Evolutionary conservation across 352 stramenopile species (phyloP), one percentile per base, ranked within the genome.

Genomic region (Globisporangium cederbergense): DNA sequence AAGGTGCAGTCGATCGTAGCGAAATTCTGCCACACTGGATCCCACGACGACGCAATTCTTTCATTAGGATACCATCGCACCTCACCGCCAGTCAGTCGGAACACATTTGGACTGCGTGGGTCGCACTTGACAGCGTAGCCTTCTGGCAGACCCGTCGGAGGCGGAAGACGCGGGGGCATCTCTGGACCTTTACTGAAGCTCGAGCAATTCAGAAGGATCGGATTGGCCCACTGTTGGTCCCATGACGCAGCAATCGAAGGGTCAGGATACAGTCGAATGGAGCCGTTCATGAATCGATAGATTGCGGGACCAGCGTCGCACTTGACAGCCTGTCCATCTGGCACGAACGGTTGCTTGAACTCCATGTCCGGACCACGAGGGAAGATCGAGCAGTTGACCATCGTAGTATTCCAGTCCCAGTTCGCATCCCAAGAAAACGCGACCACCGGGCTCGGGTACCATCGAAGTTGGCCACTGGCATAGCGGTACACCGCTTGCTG

Each of bases 341-440:
- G 16, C 38, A 65, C 22, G 5, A 22, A n/a, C 7, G 64, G 64
- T 40, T 61, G 25, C 7, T 65, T 65, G 32, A 43, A 61, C 14
- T 60, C 50, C 64, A 69, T 69, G 34, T 69, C 18, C 4, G 47
- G 54, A 13, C 62, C 62, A 7, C 50, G 58, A 47, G 62, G 18
- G 13, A 73, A 47, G 16, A 25, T 43, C 10, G 62, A 51, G 56
- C 70, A 76, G 42, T 76, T 66, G 4, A 76, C 59, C 3, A 66
- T 34, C 5, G 57, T 47, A 10, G 43, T 51, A 13, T 63, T 68
- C 4, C 18, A 53, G 5, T 8, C 22, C 59, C 60, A 77, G 42
- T 67, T 56, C 22, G 36, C 14, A 42, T 77, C 67, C 70, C 70
- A 77, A 20, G 70, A 77, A 25, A 43, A 14, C 5, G 70, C 70